Evolutionary conservation across 2,329 filamentous ascomycete species (phyloP), one percentile per base, ranked within the genome.

Genomic region (Tothia fuscella): DNA sequence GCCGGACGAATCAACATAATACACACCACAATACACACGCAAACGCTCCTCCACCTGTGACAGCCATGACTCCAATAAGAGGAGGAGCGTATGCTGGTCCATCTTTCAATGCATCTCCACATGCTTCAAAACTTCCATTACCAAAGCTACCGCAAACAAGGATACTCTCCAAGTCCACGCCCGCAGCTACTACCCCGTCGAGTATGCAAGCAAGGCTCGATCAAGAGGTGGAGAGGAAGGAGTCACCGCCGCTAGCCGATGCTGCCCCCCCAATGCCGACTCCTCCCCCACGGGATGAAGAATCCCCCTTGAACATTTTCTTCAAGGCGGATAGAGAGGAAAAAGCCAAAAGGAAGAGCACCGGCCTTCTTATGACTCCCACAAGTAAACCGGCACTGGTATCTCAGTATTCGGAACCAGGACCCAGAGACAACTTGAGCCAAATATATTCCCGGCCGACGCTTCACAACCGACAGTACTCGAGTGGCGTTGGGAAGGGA

Each of bases 101-200:
- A 25, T 93, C 87, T 4, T 98, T 96, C 59, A 88, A 95, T 60
- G 84, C 87, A 30, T 96, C 91, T 6, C 91, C 91, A 16, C 89
- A 88, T 2, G 82, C 91, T 1, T 93, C 87, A 6, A 79, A 86
- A 19, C 69, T 98, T 24, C 91, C 91, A 1, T 82, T 95, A 45
- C 91, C 91, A 9, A 93, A 82, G 54, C 94, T 95, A 59, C 91
- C 91, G 1, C 82, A 94, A 45, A 91, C 91, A 9, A 93, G 82
- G 54, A 94, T 95, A 59, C 75, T 82, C 47, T 80, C 82, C 21
- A 88, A 82, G 53, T 78, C 84, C 0, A 70, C 83, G 10, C 78
- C 79, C 3, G 79, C 82, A 44, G 79, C 78, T 3, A 75, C 62
- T 12, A 60, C 60, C 16, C 56, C 62, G 47, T 68, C 57, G 47